These are phyloP conservation scores for Tricholoma furcatifolium DNA, from an alignment of 768 basidiomycete species.

Conservation along the genomic window DNA sequence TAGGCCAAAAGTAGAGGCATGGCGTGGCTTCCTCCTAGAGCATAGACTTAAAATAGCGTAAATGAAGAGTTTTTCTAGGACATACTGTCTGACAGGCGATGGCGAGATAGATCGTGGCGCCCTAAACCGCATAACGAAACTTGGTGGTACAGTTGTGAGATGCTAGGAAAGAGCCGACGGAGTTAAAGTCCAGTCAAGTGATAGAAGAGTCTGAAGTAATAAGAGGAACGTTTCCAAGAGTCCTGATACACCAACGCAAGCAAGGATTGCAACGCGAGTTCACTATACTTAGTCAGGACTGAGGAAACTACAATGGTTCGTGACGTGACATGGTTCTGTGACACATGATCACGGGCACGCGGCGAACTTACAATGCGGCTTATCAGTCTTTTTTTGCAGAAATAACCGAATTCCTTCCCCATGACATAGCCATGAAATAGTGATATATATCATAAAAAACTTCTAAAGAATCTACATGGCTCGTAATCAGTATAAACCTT, in stretches of 20 bases:
- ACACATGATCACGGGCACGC: not conserved
- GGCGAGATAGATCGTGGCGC: slow-evolving; percentile 28
- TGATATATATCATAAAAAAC: not conserved
- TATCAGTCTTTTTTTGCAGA: too few relatives aligned
- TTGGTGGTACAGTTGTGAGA: not conserved
- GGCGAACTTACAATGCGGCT: too few relatives aligned
- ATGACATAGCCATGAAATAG: too few relatives aligned
- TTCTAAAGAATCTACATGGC: slow-evolving; percentile 2
- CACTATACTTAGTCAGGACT: not conserved
- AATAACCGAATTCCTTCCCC: too few relatives aligned
- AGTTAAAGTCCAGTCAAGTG: too few relatives aligned
- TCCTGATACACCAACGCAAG: not conserved
- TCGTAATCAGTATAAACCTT: slow-evolving; percentile 38
- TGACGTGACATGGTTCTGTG: not conserved
- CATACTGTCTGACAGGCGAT: slow-evolving; percentile 15
- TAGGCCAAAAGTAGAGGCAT: slow-evolving; percentile 53
- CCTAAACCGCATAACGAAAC: slow-evolving; percentile 48
- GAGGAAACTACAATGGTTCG: not conserved
- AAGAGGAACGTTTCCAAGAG: too few relatives aligned
- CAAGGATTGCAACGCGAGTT: not conserved
- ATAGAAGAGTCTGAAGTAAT: too few relatives aligned
- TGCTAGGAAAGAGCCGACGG: too few relatives aligned
- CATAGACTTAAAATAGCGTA: not conserved
- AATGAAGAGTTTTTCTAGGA: not conserved
- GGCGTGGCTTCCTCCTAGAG: slow-evolving; percentile 25